Evolutionary conservation across 1,139 yeast genomes (phyloP), one percentile per base, ranked within the genome.

Genomic region (Yamadazyma conglobata): DNA sequence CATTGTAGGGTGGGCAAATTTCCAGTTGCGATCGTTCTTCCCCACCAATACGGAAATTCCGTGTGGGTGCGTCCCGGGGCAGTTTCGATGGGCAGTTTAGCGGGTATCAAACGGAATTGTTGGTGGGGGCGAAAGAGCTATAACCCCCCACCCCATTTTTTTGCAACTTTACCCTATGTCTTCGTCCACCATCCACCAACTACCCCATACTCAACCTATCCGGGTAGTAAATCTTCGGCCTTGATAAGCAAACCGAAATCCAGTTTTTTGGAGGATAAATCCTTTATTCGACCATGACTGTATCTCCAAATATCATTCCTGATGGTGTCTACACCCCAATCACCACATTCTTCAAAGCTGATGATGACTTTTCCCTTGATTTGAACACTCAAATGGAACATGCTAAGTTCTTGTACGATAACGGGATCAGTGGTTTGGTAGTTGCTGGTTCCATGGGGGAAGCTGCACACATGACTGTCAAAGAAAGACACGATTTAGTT

Each of bases 391-490:
- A 67, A 41, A 54, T 61, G 34, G 42, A 55, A 31, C 76, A 70
- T 41, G 64, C 72, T 12, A 51, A 57, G 27, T 54, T 43, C 43
- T 53, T 73, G 25, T 55, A 66, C 34, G 44, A 53, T 10, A 54
- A 49, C 32, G 77, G 77, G 4, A 60, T 72, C 38, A 47, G 51
- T 30, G 78, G 78, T 14, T 52, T 66, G 10, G 72, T 70, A 7
- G 50, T 70, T 9, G 58, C 68, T 38, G 78, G 78, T 3, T 68
- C 77, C 22, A 71, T 59, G 46, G 70, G 69, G 15, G 70, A 64
- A 42, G 57, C 61, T 13, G 52, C 58, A 11, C 64, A 63, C 38
- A 42, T 54, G 43, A 58, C 61, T 3, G 49, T 47, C 39, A 46
- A 48, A 36, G 76, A 64, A 43, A 48, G 69, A 38, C 43, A 43